Percentiles rank a stretch among this genome's conserved stretches.
Evolutionary conservation across 768 basidiomycete genomes (phyloP).

Genomic region (Psilocybe sp.): DNA sequence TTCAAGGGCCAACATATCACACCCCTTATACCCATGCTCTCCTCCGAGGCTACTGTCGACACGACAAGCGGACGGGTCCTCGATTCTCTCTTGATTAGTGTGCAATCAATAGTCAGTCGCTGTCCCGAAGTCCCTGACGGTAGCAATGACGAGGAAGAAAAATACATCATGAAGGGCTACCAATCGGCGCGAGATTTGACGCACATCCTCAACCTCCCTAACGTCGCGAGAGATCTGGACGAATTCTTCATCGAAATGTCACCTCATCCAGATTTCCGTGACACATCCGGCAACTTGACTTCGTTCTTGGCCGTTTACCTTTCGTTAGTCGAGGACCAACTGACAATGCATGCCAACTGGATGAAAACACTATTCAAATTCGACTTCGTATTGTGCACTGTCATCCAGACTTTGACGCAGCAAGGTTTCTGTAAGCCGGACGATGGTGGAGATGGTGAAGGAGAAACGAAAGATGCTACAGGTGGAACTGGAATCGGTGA

Average conservation of each 20-base stretch:
- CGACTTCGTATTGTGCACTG: constrained; percentile 69
- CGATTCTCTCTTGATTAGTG: constrained; percentile 58
- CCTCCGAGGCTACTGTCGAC: constrained; percentile 8
- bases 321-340: constrained; percentile 51
- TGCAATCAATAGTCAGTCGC: constrained; percentile 55
- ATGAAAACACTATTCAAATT: constrained; percentile 83
- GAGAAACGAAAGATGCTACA: constrained; percentile 45
- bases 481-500: constrained; percentile 88
- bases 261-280: constrained; percentile 26
- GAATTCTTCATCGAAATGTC: constrained; percentile 37
- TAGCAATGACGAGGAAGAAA: constrained; percentile 35
- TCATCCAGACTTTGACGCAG: constrained; percentile 69
- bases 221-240: constrained; percentile 39
- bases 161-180: constrained; percentile 51
- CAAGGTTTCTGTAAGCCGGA: constrained; percentile 94
- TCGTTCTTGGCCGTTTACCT: constrained; percentile 77
- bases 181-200: constrained; percentile 44
- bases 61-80: constrained; percentile 43
- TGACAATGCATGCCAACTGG: constrained; percentile 61
- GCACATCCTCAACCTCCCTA: constrained; percentile 43
- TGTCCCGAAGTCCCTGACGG: constrained; percentile 26
- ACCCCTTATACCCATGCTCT: constrained; percentile 2
- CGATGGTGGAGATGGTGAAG: constrained; percentile 58
- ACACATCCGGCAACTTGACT: constrained; percentile 42
- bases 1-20: constrained; percentile 20